A percentile compares a stretch with the other conserved stretches of the same genome.
These are phyloP conservation scores for Psilocybe tampanensis DNA, from an alignment of 768 basidiomycete species.

Conservation along the genomic window DNA sequence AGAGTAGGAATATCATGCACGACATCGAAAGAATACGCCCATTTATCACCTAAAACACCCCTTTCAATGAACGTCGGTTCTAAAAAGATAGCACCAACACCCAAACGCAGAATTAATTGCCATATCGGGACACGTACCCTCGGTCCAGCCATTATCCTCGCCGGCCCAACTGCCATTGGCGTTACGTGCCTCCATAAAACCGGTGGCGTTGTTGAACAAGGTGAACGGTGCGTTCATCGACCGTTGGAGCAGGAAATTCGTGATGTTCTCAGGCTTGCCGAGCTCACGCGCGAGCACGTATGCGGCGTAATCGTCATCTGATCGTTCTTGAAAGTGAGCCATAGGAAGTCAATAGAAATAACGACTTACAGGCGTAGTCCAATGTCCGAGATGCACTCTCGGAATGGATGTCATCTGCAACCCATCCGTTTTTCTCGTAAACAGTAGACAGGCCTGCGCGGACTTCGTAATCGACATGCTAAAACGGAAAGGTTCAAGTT, in stretches of 20 bases:
- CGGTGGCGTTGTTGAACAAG: constrained; percentile 68
- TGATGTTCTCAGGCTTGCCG: constrained; percentile 49
- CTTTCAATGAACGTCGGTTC: background rate
- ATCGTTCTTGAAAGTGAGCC: background rate
- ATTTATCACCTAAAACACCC: constrained; percentile 42
- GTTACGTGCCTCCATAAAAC: constrained; percentile 84
- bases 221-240: constrained; percentile 58
- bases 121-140: constrained; percentile 45
- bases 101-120: background rate
- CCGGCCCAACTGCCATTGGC: constrained; percentile 75
- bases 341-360: background rate
- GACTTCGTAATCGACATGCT: constrained; percentile 80
- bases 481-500: background rate
- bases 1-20: constrained; percentile 70
- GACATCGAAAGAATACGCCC: constrained; percentile 78
- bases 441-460: constrained; percentile 74
- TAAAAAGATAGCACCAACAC: background rate
- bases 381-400: constrained; percentile 80
- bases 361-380: constrained; percentile 69
- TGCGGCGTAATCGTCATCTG: constrained; percentile 81
- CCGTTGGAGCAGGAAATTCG: constrained; percentile 53
- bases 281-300: constrained; percentile 61
- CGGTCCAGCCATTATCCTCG: constrained; percentile 75
- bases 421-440: constrained; percentile 71
- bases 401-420: constrained; percentile 77